Percentiles rank a stretch among this genome's conserved stretches.
These are phyloP conservation scores for Cnidoscolus chayamansa DNA, from an alignment of 441 rosid species.

Conservation along the genomic window DNA sequence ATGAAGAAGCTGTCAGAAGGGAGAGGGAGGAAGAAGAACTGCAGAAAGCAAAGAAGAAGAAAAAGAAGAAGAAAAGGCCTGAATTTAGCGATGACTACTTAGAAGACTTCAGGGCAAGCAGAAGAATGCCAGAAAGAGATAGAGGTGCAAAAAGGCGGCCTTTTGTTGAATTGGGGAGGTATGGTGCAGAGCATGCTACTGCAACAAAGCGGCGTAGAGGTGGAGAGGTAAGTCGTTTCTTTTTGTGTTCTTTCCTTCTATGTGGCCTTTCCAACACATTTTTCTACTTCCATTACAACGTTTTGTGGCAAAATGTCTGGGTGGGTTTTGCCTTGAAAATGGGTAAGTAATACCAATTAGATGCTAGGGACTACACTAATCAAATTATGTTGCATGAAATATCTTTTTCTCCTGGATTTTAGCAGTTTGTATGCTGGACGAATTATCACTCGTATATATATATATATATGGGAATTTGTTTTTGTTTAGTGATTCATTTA, in stretches of 20 bases:
- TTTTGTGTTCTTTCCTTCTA: constrained; percentile 10
- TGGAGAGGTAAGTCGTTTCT: constrained; percentile 66
- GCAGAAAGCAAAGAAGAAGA: constrained; percentile 74
- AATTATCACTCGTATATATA: too few relatives aligned
- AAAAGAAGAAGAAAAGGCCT: constrained; percentile 65
- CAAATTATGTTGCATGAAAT: not conserved
- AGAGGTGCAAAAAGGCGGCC: constrained; percentile 59
- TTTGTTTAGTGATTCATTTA: not conserved
- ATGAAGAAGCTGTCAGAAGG: constrained; percentile 65
- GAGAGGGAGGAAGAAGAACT: constrained; percentile 87
- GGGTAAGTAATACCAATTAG: not conserved
- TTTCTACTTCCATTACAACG: not conserved
- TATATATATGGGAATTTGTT: not conserved
- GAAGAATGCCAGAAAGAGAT: constrained; percentile 66
- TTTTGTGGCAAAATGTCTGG: not conserved
- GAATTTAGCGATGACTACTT: constrained; percentile 54
- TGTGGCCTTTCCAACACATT: not conserved
- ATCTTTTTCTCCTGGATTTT: not conserved
- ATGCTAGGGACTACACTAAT: not conserved
- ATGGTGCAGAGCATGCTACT: constrained; percentile 51
- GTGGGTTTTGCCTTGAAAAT: not conserved
- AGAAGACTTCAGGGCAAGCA: constrained; percentile 57
- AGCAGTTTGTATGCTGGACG: not conserved
- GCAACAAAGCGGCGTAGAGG: constrained; percentile 87
- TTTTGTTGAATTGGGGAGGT: constrained; percentile 45